Evolutionary conservation across 768 basidiomycete species (phyloP).

Genomic region (Podaxis sp.): DNA sequence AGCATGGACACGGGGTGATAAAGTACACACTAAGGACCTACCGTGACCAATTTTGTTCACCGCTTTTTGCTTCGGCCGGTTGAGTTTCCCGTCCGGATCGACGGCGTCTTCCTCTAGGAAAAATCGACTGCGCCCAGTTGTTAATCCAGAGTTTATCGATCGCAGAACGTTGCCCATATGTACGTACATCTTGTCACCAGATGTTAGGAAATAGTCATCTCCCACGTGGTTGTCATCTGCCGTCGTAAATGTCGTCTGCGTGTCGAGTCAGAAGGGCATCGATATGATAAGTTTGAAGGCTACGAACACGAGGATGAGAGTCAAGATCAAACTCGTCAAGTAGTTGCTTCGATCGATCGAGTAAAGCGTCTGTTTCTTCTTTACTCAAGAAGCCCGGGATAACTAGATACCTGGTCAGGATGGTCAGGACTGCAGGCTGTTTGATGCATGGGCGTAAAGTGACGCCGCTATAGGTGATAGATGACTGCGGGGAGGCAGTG

Average conservation of each 20-base stretch:
- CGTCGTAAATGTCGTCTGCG: slow-evolving; percentile 88
- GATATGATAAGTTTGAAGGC: neutral
- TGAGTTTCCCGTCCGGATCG: slow-evolving; percentile 65
- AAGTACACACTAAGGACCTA: slow-evolving; percentile 27
- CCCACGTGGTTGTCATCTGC: slow-evolving; percentile 77
- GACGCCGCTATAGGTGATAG: neutral
- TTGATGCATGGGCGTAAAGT: neutral
- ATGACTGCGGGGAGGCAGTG: neutral
- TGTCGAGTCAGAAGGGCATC: neutral
- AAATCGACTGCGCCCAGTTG: slow-evolving; percentile 51
- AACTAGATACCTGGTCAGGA: slow-evolving; percentile 64
- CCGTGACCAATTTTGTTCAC: slow-evolving; percentile 97
- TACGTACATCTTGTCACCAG: slow-evolving; percentile 84
- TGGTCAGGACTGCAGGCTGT: slow-evolving; percentile 9
- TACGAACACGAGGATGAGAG: slow-evolving; percentile 75
- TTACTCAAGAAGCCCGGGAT: slow-evolving; percentile 68
- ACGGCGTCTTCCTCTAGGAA: slow-evolving; percentile 93
- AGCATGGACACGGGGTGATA: slow-evolving; percentile 9
- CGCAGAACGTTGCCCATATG: neutral
- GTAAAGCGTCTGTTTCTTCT: slow-evolving; percentile 59
- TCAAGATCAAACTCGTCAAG: slow-evolving; percentile 76
- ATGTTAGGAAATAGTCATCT: slow-evolving; percentile 90
- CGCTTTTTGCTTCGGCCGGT: slow-evolving; percentile 66
- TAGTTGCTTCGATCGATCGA: slow-evolving; percentile 71
- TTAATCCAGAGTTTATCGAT: neutral